Evolutionary conservation across 352 stramenopile species (phyloP).

Genomic region (Thraustochytrium striatum): DNA sequence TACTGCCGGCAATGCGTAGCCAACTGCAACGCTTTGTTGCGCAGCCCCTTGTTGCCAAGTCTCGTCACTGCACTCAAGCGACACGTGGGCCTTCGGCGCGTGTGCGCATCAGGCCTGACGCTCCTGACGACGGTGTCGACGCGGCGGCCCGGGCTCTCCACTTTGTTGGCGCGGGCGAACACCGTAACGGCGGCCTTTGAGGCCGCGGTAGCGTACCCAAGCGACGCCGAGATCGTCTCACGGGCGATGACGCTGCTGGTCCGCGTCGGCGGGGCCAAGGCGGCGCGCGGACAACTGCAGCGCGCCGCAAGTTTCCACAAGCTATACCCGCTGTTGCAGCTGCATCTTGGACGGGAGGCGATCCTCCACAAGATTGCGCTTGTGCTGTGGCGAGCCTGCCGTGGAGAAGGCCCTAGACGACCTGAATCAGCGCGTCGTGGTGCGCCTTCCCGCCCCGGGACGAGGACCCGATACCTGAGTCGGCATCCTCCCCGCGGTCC

Average conservation of each 20-base stretch:
- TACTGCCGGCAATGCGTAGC: background rate
- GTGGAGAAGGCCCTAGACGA: background rate
- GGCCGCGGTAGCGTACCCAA: background rate
- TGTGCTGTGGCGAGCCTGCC: slow-evolving; percentile 17
- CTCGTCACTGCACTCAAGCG: too few species aligned
- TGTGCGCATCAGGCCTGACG: too few species aligned
- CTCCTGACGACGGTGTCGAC: too few species aligned
- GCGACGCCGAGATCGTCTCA: background rate
- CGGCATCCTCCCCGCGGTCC: background rate
- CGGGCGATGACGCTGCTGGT: background rate
- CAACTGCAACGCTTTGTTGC: background rate
- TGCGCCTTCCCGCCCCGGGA: background rate
- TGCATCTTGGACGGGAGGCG: background rate
- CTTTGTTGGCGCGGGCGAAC: background rate
- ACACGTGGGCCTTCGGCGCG: too few species aligned
- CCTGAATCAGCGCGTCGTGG: background rate
- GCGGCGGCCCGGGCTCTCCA: background rate
- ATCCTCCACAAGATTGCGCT: background rate
- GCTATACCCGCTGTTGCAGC: slow-evolving; percentile 3
- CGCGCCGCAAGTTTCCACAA: background rate
- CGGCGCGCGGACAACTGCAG: background rate
- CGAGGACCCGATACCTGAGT: too few species aligned
- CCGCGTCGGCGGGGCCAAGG: background rate
- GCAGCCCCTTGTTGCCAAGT: background rate
- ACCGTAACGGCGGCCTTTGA: background rate